Conservation (phyloP, 257 asterid species). For the Lantana camara region DNA sequence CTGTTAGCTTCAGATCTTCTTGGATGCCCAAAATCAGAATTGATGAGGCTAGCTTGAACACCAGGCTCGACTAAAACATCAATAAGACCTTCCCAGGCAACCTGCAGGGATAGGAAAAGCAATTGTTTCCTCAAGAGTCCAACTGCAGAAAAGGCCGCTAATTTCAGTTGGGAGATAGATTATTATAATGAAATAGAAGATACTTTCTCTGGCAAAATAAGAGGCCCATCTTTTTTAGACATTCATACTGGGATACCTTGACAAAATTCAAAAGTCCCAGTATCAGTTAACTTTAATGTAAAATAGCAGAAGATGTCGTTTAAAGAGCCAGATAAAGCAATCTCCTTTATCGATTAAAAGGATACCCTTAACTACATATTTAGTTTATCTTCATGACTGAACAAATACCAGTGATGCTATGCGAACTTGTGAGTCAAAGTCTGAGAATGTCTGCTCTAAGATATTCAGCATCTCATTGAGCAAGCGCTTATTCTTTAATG, state of each 20-base stretch:
- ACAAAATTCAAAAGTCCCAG: neutral
- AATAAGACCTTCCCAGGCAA: constrained; percentile 79
- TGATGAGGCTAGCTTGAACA: constrained; percentile 38
- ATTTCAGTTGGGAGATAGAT: neutral
- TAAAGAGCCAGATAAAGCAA: constrained; percentile 6
- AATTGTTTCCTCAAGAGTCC: constrained; percentile 15
- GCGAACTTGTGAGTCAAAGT: constrained; percentile 70
- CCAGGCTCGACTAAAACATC: constrained; percentile 60
- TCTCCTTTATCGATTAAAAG: constrained; percentile 9
- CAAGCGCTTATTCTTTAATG: constrained; percentile 54
- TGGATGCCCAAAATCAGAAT: constrained; percentile 21
- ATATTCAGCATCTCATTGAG: constrained; percentile 81
- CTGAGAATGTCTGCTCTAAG: constrained; percentile 71
- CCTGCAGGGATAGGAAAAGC: constrained; percentile 46
- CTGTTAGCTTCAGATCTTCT: constrained; percentile 33
- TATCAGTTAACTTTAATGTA: neutral
- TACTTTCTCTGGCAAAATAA: neutral
- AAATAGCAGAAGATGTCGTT: constrained; percentile 12
- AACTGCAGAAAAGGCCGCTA: neutral
- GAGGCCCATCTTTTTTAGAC: neutral
- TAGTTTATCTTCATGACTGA: constrained; percentile 9
- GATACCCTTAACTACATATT: constrained; percentile 4
- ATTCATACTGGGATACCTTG: neutral
- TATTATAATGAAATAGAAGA: constrained; percentile 1
- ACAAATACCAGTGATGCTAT: constrained; percentile 74